A percentile compares a stretch with the other conserved stretches of the same genome.
Conservation (phyloP, 1,139 yeast species). For the Candida gigantensis region DNA sequence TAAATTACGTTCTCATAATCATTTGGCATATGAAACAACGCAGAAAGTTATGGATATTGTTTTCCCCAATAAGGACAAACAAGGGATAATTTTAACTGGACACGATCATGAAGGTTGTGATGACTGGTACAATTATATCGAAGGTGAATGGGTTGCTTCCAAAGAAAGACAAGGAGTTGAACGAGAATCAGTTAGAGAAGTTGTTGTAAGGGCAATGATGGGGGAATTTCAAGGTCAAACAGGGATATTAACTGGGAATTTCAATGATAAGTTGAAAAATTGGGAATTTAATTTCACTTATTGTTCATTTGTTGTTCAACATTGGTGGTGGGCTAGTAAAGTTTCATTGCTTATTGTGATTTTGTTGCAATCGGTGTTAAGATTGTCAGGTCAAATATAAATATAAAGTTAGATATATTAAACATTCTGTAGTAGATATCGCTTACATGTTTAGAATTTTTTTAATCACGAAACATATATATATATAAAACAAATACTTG, state of each 20-base stretch:
- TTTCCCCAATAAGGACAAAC: conserved; percentile 60
- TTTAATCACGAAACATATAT: neutral
- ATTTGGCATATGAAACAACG: conserved; percentile 64
- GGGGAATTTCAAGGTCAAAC: conserved; percentile 92
- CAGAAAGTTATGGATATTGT: conserved; percentile 67
- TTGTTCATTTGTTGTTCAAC: conserved; percentile 87
- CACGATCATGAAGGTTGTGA: conserved; percentile 97
- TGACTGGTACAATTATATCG: conserved; percentile 51
- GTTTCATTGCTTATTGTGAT: conserved; percentile 50
- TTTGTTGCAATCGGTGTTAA: conserved; percentile 34
- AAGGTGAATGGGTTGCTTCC: conserved; percentile 62
- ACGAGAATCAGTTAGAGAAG: conserved; percentile 58
- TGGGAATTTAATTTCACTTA: conserved; percentile 73
- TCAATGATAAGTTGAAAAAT: conserved; percentile 27
- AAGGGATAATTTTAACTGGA: conserved; percentile 86
- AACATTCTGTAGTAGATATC: no score
- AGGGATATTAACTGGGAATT: conserved; percentile 78
- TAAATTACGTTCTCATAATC: conserved; percentile 82
- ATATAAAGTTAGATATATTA: neutral
- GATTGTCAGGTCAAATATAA: conserved; percentile 4
- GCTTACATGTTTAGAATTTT: no score
- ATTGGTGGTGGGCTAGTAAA: conserved; percentile 92
- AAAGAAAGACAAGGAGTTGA: conserved; percentile 28
- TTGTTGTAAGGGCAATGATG: conserved; percentile 92
- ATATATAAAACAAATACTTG: conserved; percentile 1